Percentiles rank a stretch among this genome's conserved stretches.
Evolutionary conservation across 345 rosid species (phyloP).

Genomic region (Aethionema arabicum): DNA sequence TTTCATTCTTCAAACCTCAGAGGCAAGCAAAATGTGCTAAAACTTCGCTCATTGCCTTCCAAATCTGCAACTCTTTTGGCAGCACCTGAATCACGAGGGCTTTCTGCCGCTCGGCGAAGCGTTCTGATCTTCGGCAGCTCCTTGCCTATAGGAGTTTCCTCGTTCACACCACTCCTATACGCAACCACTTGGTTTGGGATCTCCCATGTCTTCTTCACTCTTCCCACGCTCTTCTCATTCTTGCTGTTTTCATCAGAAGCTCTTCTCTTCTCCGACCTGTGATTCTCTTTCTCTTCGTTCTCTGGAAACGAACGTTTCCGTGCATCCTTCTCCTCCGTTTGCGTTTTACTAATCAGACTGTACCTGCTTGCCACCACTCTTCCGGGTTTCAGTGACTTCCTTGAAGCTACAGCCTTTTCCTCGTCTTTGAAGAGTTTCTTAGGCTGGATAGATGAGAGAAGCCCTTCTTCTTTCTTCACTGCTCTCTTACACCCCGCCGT

Average conservation of each 20-base stretch:
- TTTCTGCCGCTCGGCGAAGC: constrained; percentile 44
- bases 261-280: constrained; percentile 60
- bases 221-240: constrained; percentile 42
- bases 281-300: constrained; percentile 56
- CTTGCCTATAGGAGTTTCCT: constrained; percentile 41
- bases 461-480: constrained; percentile 65
- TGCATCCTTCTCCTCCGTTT: constrained; percentile 34
- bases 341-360: constrained; percentile 42
- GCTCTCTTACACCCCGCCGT: constrained; percentile 61
- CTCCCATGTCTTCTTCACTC: constrained; percentile 92
- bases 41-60: constrained; percentile 56
- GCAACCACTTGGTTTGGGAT: constrained; percentile 61
- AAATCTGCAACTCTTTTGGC: constrained; percentile 85
- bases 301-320: constrained; percentile 75
- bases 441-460: constrained; percentile 65
- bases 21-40: constrained; percentile 45
- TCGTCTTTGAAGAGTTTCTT: constrained; percentile 79
- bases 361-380: constrained; percentile 79
- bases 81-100: constrained; percentile 89
- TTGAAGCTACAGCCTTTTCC: constrained; percentile 51
- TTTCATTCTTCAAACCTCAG: constrained; percentile 46
- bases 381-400: constrained; percentile 66
- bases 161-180: constrained; percentile 37
- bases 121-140: constrained; percentile 76
- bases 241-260: constrained; percentile 47